These are phyloP conservation scores for Inonotus obliquus DNA, from an alignment of 1,284 basidiomycete species.

Conservation along the genomic window DNA sequence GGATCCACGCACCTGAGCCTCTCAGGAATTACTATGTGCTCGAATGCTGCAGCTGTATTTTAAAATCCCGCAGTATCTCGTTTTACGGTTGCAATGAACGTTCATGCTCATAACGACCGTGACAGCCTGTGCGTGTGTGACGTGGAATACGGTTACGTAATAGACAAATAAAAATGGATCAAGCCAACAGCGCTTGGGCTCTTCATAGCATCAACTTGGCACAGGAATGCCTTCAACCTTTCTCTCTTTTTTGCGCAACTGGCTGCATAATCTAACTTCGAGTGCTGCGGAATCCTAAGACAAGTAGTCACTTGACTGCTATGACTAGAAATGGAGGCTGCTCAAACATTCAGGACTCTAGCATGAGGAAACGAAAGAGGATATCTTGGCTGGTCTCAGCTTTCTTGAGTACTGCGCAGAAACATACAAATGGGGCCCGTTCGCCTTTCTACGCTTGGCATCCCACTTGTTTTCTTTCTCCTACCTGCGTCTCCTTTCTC, in stretches of 20 bases:
- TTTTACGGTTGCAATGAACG: no score
- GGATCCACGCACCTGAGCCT: no score
- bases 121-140: no score
- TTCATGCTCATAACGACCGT: no score
- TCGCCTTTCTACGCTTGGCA: neutral
- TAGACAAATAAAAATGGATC: neutral
- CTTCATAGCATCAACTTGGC: neutral
- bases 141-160: no score
- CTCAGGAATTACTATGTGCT: no score
- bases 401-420: neutral
- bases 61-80: no score
- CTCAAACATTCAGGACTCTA: neutral
- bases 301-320: neutral
- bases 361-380: neutral
- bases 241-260: neutral
- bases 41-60: no score
- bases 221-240: neutral
- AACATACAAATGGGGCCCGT: neutral
- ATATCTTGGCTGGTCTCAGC: neutral
- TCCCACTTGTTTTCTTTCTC: neutral
- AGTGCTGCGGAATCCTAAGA: neutral
- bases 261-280: neutral
- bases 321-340: neutral
- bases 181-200: neutral
- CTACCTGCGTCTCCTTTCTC: slow-evolving; percentile 1